phyloP scores from a whole-genome alignment of 129 eudicot species.

The Arctium lappa region DNA sequence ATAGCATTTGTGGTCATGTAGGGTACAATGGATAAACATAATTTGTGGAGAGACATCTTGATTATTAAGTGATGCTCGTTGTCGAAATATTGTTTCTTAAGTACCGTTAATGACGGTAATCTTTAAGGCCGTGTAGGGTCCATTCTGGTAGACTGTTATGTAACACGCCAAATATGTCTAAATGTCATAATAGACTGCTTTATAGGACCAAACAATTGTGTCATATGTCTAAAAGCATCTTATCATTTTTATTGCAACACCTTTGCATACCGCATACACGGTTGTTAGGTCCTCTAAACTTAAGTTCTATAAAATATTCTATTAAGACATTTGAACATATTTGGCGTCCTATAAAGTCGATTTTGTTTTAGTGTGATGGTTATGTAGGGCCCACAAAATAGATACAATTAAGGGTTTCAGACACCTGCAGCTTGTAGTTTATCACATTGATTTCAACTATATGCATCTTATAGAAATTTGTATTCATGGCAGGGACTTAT shows the following conservation, averaged over 20 bases:
- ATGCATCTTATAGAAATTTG: background rate
- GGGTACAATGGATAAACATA: conserved; percentile 13
- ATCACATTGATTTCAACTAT: background rate
- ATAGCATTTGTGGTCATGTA: conserved; percentile 14
- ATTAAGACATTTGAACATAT: background rate
- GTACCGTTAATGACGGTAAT: background rate
- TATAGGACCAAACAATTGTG: no score
- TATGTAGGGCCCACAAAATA: background rate
- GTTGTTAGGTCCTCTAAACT: no score
- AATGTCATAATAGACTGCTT: background rate
- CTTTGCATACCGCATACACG: no score
- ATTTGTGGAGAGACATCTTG: background rate
- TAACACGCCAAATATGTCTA: background rate
- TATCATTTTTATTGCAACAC: no score
- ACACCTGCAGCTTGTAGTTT: background rate
- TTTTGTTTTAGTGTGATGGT: background rate
- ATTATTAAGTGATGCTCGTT: background rate
- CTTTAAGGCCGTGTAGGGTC: conserved; percentile 4
- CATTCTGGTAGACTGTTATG: background rate
- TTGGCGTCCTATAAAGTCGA: background rate
- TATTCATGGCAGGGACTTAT: conserved; percentile 60
- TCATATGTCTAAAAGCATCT: no score
- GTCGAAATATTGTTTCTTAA: background rate
- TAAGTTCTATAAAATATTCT: no score
- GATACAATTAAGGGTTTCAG: background rate